These are phyloP conservation scores for Musa balbisiana DNA, from an alignment of 202 grass and related monocot species.

Conservation along the genomic window DNA sequence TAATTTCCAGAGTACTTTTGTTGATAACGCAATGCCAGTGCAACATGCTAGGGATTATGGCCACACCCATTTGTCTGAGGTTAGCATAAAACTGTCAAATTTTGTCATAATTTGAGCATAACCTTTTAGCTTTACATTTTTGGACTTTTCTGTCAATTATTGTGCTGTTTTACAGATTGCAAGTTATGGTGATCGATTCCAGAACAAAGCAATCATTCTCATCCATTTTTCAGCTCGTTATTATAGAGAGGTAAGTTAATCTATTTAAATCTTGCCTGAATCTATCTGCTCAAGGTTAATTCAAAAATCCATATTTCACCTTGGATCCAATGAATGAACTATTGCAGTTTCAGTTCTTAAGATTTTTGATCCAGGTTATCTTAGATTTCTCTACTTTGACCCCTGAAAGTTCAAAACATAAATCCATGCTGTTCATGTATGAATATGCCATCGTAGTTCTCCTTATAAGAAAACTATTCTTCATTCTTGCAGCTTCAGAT, in stretches of 20 bases:
- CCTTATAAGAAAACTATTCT: neutral
- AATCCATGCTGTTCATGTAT: neutral
- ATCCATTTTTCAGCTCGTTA: conserved; percentile 98
- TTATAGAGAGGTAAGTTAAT: conserved; percentile 48
- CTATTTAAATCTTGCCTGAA: conserved; percentile 1
- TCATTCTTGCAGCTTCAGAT: neutral
- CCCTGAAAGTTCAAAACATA: neutral
- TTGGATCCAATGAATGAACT: neutral
- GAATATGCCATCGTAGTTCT: neutral
- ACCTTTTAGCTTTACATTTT: neutral
- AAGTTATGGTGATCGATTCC: conserved; percentile 44
- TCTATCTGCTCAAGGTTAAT: neutral
- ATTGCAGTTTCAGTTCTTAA: neutral
- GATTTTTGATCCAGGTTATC: neutral
- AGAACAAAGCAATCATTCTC: conserved; percentile 77
- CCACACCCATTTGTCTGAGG: conserved; percentile 81
- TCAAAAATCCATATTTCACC: neutral
- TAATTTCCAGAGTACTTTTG: conserved; percentile 48
- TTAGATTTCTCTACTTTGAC: neutral
- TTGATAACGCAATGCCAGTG: conserved; percentile 46
- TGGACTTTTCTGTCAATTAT: neutral
- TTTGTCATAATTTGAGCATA: neutral
- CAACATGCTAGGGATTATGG: conserved; percentile 86
- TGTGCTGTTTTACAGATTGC: conserved; percentile 42
- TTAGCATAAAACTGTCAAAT: conserved; percentile 27